These are phyloP conservation scores for Cryptosporidium sp. DNA, from an alignment of 169 alveolate species.

Conservation along the genomic window DNA sequence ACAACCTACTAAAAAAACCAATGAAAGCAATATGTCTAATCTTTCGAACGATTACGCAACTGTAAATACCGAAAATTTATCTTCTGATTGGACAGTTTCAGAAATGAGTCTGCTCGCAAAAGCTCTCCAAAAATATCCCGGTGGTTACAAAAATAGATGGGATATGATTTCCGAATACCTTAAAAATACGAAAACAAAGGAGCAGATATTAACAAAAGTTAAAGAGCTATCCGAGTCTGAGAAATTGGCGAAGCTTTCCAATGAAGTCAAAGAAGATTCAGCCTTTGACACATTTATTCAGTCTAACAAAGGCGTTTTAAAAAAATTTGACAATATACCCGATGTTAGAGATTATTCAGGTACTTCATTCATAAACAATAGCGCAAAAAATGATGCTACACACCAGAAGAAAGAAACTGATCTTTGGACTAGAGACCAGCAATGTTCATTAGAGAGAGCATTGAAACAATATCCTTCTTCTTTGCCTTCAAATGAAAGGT, in stretches of 20 bases:
- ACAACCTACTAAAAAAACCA: background rate
- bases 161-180: conserved; percentile 88
- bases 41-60: background rate
- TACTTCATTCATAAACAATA: background rate
- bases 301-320: conserved; percentile 79
- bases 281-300: conserved; percentile 79
- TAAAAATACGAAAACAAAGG: conserved; percentile 87
- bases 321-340: conserved; percentile 78
- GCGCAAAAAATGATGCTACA: background rate
- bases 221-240: conserved; percentile 85
- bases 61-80: background rate
- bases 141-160: conserved; percentile 92
- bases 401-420: conserved; percentile 53
- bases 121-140: conserved; percentile 91
- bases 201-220: conserved; percentile 88
- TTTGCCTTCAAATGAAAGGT: conserved; percentile 84
- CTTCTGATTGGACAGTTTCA: conserved; percentile 89
- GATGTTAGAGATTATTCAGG: conserved; percentile 76
- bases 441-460: conserved; percentile 84
- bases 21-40: background rate
- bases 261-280: conserved; percentile 78
- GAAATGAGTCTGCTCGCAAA: conserved; percentile 89
- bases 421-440: conserved; percentile 85
- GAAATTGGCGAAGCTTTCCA: conserved; percentile 78
- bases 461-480: conserved; percentile 84